A percentile compares a stretch with the other conserved stretches of the same genome.
These are phyloP conservation scores for Soucietia sequanensis DNA, from an alignment of 805 yeast genomes.

Conservation along the genomic window DNA sequence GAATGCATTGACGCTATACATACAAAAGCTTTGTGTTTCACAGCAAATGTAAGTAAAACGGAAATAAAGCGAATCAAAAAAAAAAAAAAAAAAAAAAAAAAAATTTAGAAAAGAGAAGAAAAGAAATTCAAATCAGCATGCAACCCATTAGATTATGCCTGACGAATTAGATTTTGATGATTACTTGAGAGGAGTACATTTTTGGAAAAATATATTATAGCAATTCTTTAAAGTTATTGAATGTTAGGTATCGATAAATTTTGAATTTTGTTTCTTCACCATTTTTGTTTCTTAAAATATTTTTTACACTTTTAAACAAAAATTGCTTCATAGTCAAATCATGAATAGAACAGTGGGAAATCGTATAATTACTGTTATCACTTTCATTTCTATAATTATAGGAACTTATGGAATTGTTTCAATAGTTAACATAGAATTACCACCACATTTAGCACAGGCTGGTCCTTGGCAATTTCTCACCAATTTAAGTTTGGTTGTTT, in stretches of 20 bases:
- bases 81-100: conserved; percentile 1
- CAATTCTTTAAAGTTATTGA: background rate
- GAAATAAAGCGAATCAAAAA: background rate
- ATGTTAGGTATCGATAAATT: too few species aligned
- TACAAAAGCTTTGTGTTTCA: background rate
- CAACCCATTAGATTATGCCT: too few species aligned
- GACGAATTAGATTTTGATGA: too few species aligned
- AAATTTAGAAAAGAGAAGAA: background rate
- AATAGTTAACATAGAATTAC: conserved; percentile 34
- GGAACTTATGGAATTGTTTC: conserved; percentile 28
- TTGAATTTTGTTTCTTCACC: too few species aligned
- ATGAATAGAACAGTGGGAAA: conserved; percentile 29
- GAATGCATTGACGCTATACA: background rate
- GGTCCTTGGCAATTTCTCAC: conserved; percentile 77
- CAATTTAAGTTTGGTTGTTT: conserved; percentile 53
- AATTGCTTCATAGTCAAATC: background rate
- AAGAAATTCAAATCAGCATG: too few species aligned
- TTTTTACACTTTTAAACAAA: too few species aligned
- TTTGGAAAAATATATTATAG: too few species aligned
- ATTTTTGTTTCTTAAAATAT: too few species aligned
- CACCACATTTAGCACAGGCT: conserved; percentile 49
- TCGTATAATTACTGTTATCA: conserved; percentile 20
- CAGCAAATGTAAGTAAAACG: background rate
- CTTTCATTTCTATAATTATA: conserved; percentile 22
- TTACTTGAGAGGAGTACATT: too few species aligned